These are phyloP conservation scores for Globisporangium spiculum DNA, from an alignment of 352 stramenopile species.

Conservation along the genomic window DNA sequence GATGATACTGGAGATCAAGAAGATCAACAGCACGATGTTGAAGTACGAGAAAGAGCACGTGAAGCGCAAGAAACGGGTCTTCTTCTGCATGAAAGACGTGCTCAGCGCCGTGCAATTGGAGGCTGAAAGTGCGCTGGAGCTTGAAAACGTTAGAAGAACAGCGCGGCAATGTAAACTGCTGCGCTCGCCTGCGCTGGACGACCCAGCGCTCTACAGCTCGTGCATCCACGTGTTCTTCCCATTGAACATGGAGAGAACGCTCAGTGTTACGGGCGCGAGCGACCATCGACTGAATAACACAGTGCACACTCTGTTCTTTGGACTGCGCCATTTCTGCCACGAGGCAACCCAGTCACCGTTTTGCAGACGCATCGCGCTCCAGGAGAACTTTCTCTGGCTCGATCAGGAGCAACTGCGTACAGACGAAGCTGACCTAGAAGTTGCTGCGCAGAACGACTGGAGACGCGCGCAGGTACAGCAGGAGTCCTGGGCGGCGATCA, in stretches of 20 bases:
- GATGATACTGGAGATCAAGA: constrained; percentile 19
- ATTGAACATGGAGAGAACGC: not conserved
- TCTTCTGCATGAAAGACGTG: constrained; percentile 33
- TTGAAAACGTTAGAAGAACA: constrained; percentile 17
- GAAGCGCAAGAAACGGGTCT: constrained; percentile 30
- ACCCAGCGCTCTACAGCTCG: constrained; percentile 20
- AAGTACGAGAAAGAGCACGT: constrained; percentile 33
- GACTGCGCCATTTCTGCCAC: constrained; percentile 32
- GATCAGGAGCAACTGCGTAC: constrained; percentile 13
- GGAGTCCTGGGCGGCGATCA: constrained; percentile 25
- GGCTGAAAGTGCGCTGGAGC: constrained; percentile 16
- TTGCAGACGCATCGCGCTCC: constrained; percentile 23
- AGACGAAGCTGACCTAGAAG: not conserved
- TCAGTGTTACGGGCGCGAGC: too few species aligned
- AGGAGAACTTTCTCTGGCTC: constrained; percentile 34
- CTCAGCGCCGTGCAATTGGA: constrained; percentile 17
- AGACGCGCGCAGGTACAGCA: constrained; percentile 6
- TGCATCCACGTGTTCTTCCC: constrained; percentile 37
- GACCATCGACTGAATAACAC: constrained; percentile 5
- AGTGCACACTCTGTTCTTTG: constrained; percentile 26
- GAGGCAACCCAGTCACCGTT: constrained; percentile 15
- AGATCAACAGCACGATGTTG: constrained; percentile 21
- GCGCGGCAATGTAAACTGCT: constrained; percentile 20
- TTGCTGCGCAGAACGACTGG: not conserved
- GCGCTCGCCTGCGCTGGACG: constrained; percentile 18